Percentiles rank a stretch among this genome's conserved stretches.
These are phyloP conservation scores for Botrytis paeoniae DNA, from an alignment of 2,329 filamentous ascomycete species.

Conservation along the genomic window DNA sequence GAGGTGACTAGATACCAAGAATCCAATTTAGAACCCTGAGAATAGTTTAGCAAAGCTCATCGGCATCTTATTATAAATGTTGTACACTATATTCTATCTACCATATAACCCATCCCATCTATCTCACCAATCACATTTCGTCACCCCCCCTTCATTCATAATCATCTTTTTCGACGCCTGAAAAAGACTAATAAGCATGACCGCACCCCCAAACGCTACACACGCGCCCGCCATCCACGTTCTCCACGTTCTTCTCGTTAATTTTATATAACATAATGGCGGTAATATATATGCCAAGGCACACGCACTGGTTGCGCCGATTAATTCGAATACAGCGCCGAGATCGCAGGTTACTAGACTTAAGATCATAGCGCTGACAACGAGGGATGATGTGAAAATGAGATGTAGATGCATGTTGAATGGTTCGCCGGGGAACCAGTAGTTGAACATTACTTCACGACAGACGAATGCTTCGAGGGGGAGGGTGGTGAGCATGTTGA, in stretches of 20 bases:
- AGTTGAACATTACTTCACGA: constrained; percentile 91
- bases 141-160: constrained; percentile 33
- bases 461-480: constrained; percentile 97
- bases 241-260: constrained; percentile 73
- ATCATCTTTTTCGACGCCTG: constrained; percentile 68
- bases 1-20: neutral
- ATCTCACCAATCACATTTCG: constrained; percentile 29
- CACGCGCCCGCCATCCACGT: constrained; percentile 68
- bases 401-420: constrained; percentile 78
- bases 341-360: constrained; percentile 88
- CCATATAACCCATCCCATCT: neutral
- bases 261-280: constrained; percentile 90
- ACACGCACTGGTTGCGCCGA: constrained; percentile 91
- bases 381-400: constrained; percentile 78
- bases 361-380: constrained; percentile 73
- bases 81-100: neutral
- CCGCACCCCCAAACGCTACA: constrained; percentile 74
- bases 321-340: constrained; percentile 90
- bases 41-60: neutral
- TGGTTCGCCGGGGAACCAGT: constrained; percentile 60
- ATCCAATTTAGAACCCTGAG: neutral
- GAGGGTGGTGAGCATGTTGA: constrained; percentile 98
- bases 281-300: constrained; percentile 94
- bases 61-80: neutral
- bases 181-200: constrained; percentile 77